Evolutionary conservation across 2,329 filamentous ascomycete genomes (phyloP).

Genomic region (Venturia aucupariae): DNA sequence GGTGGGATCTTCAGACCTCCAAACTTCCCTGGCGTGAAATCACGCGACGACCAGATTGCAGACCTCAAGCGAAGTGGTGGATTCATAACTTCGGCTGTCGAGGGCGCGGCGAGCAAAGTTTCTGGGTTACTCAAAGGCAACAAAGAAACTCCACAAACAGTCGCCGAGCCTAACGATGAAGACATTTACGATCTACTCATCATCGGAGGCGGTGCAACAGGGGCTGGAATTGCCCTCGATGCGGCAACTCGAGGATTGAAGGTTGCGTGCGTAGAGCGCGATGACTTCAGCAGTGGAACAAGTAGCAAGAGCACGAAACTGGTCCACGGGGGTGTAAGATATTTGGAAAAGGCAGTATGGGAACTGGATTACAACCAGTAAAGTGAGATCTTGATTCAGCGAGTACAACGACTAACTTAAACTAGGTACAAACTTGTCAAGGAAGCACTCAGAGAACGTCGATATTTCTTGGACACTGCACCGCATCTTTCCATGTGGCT

Average conservation of each 20-base stretch:
- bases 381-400: conserved; percentile 16
- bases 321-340: conserved; percentile 75
- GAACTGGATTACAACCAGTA: conserved; percentile 75
- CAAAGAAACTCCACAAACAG: conserved; percentile 19
- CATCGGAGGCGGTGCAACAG: conserved; percentile 72
- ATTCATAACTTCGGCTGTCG: conserved; percentile 23
- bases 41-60: conserved; percentile 54
- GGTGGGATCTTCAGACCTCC: conserved; percentile 60
- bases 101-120: conserved; percentile 31
- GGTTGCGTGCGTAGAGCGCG: conserved; percentile 71
- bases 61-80: conserved; percentile 47
- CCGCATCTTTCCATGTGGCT: conserved; percentile 74
- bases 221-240: conserved; percentile 71
- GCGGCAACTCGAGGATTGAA: conserved; percentile 69
- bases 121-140: conserved; percentile 22
- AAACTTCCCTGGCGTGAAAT: conserved; percentile 54
- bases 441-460: conserved; percentile 72
- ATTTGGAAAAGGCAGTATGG: conserved; percentile 79
- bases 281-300: conserved; percentile 74
- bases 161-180: conserved; percentile 25
- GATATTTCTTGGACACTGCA: conserved; percentile 74
- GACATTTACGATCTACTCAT: conserved; percentile 67
- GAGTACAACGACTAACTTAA: not conserved
- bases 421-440: conserved; percentile 58
- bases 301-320: conserved; percentile 84